Evolutionary conservation across 352 stramenopile species (phyloP).

Genomic region (Phytophthora ohioensis): DNA sequence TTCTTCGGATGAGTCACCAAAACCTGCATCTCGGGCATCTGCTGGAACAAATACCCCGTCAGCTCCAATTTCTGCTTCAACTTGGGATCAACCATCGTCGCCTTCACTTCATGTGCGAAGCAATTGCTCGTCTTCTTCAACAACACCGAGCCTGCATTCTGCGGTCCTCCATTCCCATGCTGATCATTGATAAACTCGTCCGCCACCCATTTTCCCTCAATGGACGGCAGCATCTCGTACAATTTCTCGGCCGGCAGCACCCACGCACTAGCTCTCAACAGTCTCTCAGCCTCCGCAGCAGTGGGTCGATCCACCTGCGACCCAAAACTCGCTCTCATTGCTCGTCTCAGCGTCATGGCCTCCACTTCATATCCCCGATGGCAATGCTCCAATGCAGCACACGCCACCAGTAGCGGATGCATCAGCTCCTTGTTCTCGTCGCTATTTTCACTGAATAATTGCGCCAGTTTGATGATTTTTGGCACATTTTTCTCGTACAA

Average conservation of each 20-base stretch:
- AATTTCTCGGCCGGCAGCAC: constrained; percentile 52
- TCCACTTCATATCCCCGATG: constrained; percentile 78
- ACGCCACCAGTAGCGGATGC: constrained; percentile 49
- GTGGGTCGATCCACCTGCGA: constrained; percentile 45
- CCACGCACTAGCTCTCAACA: constrained; percentile 71
- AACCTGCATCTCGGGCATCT: constrained; percentile 62
- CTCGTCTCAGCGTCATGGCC: constrained; percentile 48
- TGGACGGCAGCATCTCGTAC: constrained; percentile 58
- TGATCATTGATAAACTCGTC: constrained; percentile 82
- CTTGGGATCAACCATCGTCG: constrained; percentile 55
- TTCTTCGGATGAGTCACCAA: constrained; percentile 44
- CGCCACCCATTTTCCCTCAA: constrained; percentile 84
- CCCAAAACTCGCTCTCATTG: constrained; percentile 49
- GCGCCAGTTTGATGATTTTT: constrained; percentile 55
- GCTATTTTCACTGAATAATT: constrained; percentile 49
- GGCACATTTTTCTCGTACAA: constrained; percentile 56
- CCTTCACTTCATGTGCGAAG: constrained; percentile 69
- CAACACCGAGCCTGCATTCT: constrained; percentile 78
- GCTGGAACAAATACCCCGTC: constrained; percentile 64
- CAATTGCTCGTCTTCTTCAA: constrained; percentile 65
- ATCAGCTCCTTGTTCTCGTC: constrained; percentile 34
- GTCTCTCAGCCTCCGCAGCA: constrained; percentile 46
- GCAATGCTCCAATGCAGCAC: constrained; percentile 63
- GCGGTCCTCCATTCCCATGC: constrained; percentile 40
- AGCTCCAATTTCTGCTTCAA: constrained; percentile 62